These are phyloP conservation scores for Prunus campanulata DNA, from an alignment of 306 rosid species.

Conservation along the genomic window DNA sequence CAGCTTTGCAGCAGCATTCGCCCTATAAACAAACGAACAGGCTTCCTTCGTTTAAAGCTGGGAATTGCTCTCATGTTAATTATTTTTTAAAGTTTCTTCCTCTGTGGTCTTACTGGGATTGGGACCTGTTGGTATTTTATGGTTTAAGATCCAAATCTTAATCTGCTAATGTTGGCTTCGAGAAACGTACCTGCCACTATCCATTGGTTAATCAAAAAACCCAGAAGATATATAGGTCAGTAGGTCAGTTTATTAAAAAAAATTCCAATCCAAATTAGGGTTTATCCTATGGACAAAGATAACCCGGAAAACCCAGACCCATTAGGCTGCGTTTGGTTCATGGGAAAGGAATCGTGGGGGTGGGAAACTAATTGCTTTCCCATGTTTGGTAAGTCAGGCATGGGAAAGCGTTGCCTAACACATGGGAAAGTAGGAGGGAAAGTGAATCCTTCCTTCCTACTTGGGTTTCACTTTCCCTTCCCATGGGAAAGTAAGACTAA, in stretches of 20 bases:
- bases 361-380: too few species aligned
- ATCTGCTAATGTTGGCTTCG: neutral
- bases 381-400: too few species aligned
- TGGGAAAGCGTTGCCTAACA: too few species aligned
- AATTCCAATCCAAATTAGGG: neutral
- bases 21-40: neutral
- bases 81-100: too few species aligned
- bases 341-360: too few species aligned
- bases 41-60: conserved; percentile 36
- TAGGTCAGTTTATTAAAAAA: too few species aligned
- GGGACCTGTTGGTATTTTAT: neutral
- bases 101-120: conserved; percentile 10
- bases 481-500: too few species aligned
- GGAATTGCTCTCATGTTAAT: neutral
- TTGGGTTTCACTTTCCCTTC: too few species aligned
- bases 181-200: neutral
- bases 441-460: too few species aligned
- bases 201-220: neutral
- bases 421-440: too few species aligned
- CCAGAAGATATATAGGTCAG: too few species aligned
- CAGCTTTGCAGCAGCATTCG: conserved; percentile 16
- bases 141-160: conserved; percentile 2
- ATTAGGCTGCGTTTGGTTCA: too few species aligned
- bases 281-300: neutral
- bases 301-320: neutral